These are phyloP conservation scores for Lactarius sp. DNA, from an alignment of 768 basidiomycete genomes.

Conservation along the genomic window DNA sequence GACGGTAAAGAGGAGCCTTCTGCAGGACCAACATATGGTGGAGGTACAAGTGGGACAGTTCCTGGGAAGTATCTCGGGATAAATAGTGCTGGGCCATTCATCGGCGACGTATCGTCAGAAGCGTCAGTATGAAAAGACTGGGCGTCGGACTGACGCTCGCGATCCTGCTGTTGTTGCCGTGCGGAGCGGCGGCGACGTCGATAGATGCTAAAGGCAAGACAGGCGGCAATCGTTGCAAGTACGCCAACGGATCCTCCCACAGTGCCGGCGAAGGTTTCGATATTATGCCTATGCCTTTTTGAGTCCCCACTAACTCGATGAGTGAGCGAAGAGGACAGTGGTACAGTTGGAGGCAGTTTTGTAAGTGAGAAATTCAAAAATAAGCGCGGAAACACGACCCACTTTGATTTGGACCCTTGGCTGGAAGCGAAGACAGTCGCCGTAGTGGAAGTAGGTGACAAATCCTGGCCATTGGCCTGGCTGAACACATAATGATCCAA, in stretches of 20 bases:
- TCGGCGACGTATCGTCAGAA: conserved; percentile 31
- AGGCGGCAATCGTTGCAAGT: conserved; percentile 42
- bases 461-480: conserved; percentile 18
- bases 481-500: conserved; percentile 47
- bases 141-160: conserved; percentile 21
- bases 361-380: not conserved
- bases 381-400: not conserved
- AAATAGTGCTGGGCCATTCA: conserved; percentile 46
- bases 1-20: conserved; percentile 25
- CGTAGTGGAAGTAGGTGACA: not conserved
- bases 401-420: not conserved
- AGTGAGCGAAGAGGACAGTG: no score
- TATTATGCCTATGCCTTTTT: conserved; percentile 30
- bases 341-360: not conserved
- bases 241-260: conserved; percentile 50
- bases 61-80: conserved; percentile 56
- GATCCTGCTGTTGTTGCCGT: conserved; percentile 37
- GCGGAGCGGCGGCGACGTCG: conserved; percentile 41
- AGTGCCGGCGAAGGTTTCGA: conserved; percentile 50
- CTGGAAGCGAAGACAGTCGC: not conserved
- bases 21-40: conserved; percentile 37
- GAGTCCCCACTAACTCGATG: not conserved
- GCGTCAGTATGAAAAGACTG: conserved; percentile 31
- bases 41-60: conserved; percentile 39
- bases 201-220: conserved; percentile 49